Evolutionary conservation across 1,284 basidiomycete species (phyloP).

Genomic region (Ustilago curta): DNA sequence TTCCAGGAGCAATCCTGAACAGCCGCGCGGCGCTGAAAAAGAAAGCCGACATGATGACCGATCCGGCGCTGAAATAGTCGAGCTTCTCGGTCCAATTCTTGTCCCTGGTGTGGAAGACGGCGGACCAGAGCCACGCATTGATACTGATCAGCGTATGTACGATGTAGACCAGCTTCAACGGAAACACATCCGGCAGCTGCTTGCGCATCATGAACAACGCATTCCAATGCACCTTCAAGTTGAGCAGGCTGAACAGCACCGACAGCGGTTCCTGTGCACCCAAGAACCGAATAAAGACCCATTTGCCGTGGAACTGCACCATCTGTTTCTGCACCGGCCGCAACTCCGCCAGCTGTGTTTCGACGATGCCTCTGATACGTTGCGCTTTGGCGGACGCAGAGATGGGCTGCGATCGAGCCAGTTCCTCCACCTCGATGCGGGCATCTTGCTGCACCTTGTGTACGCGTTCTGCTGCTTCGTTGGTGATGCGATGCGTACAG

Average conservation of each 20-base stretch:
- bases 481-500: conserved; percentile 87
- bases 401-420: conserved; percentile 23
- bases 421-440: conserved; percentile 14
- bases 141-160: conserved; percentile 80
- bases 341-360: conserved; percentile 42
- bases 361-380: conserved; percentile 24
- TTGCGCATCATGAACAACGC: conserved; percentile 50
- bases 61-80: conserved; percentile 94
- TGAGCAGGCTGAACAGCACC: conserved; percentile 86
- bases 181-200: conserved; percentile 58
- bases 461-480: conserved; percentile 72
- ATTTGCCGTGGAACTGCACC: conserved; percentile 81
- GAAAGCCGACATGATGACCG: conserved; percentile 78
- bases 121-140: conserved; percentile 93
- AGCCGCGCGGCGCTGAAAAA: conserved; percentile 73
- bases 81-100: conserved; percentile 84
- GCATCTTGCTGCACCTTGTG: conserved; percentile 67
- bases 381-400: conserved; percentile 12
- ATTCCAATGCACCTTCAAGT: conserved; percentile 75
- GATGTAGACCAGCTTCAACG: conserved; percentile 78
- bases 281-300: conserved; percentile 74
- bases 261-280: conserved; percentile 91
- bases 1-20: conserved; percentile 58
- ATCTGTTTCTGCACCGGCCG: conserved; percentile 65
- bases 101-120: conserved; percentile 93